Conservation (phyloP, 164 flowering plant genomes). For the Liriodendron chinense region DNA sequence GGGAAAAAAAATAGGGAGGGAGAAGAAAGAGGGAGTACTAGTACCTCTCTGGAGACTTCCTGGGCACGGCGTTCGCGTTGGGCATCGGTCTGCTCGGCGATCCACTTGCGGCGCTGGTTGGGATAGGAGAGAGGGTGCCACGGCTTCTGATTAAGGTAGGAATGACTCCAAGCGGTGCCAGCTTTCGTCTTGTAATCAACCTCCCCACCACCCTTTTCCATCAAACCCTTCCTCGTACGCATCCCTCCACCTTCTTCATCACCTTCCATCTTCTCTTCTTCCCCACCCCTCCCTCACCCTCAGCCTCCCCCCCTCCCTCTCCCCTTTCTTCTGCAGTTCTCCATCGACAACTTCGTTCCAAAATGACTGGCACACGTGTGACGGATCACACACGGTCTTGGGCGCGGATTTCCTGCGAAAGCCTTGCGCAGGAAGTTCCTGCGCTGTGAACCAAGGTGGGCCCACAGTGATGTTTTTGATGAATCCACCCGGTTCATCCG, state of each 20-base stretch:
- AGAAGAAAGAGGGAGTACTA: not conserved
- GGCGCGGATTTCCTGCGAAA: too few species aligned
- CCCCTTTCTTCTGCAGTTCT: too few species aligned
- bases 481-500: too few species aligned
- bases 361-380: too few species aligned
- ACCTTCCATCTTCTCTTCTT: conserved; percentile 10
- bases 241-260: conserved; percentile 42
- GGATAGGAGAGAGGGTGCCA: conserved; percentile 99
- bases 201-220: conserved; percentile 40
- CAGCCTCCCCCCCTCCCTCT: too few species aligned
- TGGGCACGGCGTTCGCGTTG: conserved; percentile 60
- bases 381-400: too few species aligned
- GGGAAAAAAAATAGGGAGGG: not conserved
- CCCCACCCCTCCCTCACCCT: not conserved
- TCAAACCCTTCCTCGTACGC: conserved; percentile 57
- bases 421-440: too few species aligned
- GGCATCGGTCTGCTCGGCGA: conserved; percentile 87
- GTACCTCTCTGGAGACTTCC: conserved; percentile 88
- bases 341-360: too few species aligned
- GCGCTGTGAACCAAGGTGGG: too few species aligned
- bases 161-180: conserved; percentile 97
- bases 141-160: conserved; percentile 91
- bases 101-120: conserved; percentile 98
- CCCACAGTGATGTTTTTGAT: too few species aligned
- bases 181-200: conserved; percentile 84